Evolutionary conservation across 495 filamentous ascomycete genomes (phyloP), one percentile per base, ranked within the genome.

Genomic region (Parachaetomium inaequale): DNA sequence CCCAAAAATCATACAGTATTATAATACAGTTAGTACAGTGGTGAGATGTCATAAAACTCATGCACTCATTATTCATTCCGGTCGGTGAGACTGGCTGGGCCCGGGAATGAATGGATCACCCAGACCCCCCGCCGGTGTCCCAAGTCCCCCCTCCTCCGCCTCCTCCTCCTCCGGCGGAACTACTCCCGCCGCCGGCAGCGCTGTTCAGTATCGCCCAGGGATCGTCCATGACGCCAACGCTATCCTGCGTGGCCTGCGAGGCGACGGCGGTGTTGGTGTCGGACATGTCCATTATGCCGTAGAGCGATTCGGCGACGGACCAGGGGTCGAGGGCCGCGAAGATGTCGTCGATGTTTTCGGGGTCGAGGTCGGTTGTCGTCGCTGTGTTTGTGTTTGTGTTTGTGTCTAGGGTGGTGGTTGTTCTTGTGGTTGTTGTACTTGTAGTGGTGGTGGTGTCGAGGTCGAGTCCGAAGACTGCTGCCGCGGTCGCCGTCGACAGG

Each of bases 271-370:
- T 34, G 7, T 8, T 17, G 40, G 40, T 5, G 17, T 45, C 29
- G 25, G 47, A 25, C 32, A 43, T 38, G 40, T 43, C 55, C 11
- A 52, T 21, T 50, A 64, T 59, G 49, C 28, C 29, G 43, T 60
- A 64, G 2, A 59, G 25, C 11, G 40, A 23, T 4, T 64, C 57
- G 10, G 56, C 26, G 40, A 49, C 2, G 21, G 42, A 51, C 62
- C 62, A 64, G 15, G 17, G 42, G 42, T 46, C 42, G n/a, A 46
- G 17, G 8, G 56, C n/a, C n/a, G n/a, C 50, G 12, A 64, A 60
- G 17, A 64, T 28, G 40, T 52, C 32, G 29, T 12, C 34, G 34
- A 36, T 7, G 34, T 36, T 25, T 29, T 12, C 49, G 51, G 49
- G n/a, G 31, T 57, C 45, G 28, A 43, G 54, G 28, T 34, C 23